phyloP scores from a whole-genome alignment of 1,284 basidiomycete species.

The Veloporphyrellus conicus region DNA sequence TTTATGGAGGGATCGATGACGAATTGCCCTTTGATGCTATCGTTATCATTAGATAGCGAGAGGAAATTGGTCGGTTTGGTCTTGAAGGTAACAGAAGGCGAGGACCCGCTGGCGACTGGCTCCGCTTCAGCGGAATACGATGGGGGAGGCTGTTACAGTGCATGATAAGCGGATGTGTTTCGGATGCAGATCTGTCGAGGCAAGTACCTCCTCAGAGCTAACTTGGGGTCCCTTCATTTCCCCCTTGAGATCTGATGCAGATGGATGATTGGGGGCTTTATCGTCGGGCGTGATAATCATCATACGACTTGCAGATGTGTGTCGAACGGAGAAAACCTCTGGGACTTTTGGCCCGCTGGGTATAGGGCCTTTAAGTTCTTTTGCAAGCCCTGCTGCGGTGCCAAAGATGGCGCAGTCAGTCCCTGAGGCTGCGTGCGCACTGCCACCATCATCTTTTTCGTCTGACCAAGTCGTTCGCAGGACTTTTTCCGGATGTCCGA shows the following conservation, averaged over 20 bases:
- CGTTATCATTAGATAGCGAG: constrained; percentile 26
- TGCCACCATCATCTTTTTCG: no score
- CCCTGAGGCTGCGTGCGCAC: no score
- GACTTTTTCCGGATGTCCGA: no score
- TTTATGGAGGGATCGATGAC: constrained; percentile 37
- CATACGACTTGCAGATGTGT: neutral
- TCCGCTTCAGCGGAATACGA: constrained; percentile 16
- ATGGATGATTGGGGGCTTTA: neutral
- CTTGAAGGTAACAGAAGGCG: constrained; percentile 12
- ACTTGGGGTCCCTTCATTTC: no score
- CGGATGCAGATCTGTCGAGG: neutral
- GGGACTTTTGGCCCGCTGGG: no score
- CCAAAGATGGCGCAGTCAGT: no score
- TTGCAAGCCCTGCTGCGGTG: no score
- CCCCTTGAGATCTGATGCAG: no score
- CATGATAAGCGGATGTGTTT: neutral
- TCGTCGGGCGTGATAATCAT: constrained; percentile 8
- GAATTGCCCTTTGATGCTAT: constrained; percentile 23
- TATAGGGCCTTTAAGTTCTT: no score
- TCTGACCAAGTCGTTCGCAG: no score
- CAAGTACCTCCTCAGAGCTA: constrained; percentile 4
- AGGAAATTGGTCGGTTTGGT: constrained; percentile 38
- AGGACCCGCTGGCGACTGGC: neutral
- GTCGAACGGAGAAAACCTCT: no score
- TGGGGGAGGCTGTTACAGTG: constrained; percentile 22